Evolutionary conservation across 2,329 filamentous ascomycete genomes (phyloP), one percentile per base, ranked within the genome.

Genomic region (Zopfia rhizophila): DNA sequence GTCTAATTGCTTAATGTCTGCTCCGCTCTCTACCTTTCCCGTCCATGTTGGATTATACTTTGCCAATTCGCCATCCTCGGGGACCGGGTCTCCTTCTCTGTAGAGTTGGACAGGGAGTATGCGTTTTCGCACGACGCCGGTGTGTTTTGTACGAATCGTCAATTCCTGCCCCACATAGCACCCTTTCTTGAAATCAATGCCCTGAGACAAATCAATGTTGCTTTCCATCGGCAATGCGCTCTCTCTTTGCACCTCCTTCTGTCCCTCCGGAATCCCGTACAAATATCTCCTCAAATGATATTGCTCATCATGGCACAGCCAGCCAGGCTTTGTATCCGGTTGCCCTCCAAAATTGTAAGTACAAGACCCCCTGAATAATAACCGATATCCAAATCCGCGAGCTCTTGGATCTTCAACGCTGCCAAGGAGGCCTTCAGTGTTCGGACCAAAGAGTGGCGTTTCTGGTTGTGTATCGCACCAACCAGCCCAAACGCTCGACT

Each of bases 131-230:
- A 99, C 90, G 12, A 99, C 90, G 16, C 94, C 94, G 10, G 89
- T 92, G 73, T 99, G 94, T 69, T 92, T 88, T 1, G 94, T 99
- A 29, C 94, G 87, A 56, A 97, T 96, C 1, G 94, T 97, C 54
- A 99, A 81, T 72, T 99, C 94, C 74, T 99, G 94, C 0, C 94
- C 94, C 6, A 97, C 85, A 72, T 99, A 99, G 74, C 94, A 99
- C 6, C 94, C 94, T 76, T 99, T 99, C 66, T 85, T 85, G 76
- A 94, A 99, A 73, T 97, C 90, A 56, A 99, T 87, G 18, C 85
- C 94, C 35, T 83, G 82, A 81, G 90, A 90, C 48, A 90, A 75
- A 72, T 99, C 94, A 68, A 97, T 82, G 69, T 97, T 97, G 66
- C 82, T 87, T 73, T 97, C 93, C 71, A 92, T 87, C 1, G 94